Percentiles rank a stretch among this genome's conserved stretches.
These are phyloP conservation scores for Pichia cabralensis DNA, from an alignment of 805 yeast species.

Conservation along the genomic window DNA sequence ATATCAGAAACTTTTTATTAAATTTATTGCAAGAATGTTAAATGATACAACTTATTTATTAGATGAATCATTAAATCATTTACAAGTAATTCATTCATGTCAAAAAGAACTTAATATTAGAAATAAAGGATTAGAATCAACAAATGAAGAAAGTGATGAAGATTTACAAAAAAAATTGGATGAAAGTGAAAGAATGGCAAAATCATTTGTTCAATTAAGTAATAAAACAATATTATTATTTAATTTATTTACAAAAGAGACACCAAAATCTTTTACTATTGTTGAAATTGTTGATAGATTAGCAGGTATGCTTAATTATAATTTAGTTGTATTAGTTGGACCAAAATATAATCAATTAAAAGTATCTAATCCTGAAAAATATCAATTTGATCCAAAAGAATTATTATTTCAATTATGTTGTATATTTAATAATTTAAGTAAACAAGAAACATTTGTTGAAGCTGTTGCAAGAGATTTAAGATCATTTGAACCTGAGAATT, in stretches of 20 bases:
- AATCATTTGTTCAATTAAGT: conserved; percentile 71
- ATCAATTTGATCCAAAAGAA: conserved; percentile 71
- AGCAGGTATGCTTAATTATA: conserved; percentile 93
- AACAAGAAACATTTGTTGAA: conserved; percentile 52
- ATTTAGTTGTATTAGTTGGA: conserved; percentile 86
- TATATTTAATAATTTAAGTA: conserved; percentile 64
- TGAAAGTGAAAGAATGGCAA: conserved; percentile 66
- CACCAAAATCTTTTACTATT: conserved; percentile 76
- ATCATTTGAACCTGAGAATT: conserved; percentile 62
- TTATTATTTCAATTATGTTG: conserved; percentile 61
- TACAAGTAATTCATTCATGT: conserved; percentile 65
- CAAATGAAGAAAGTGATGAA: conserved; percentile 44
- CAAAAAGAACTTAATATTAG: conserved; percentile 56
- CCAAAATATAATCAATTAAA: conserved; percentile 86
- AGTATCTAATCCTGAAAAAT: conserved; percentile 74
- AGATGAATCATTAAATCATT: conserved; percentile 80
- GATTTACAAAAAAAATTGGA: conserved; percentile 50
- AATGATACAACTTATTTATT: conserved; percentile 87
- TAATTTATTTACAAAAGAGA: conserved; percentile 72
- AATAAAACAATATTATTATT: conserved; percentile 75
- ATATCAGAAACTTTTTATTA: conserved; percentile 75
- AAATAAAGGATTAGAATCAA: conserved; percentile 24
- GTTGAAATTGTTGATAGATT: conserved; percentile 88
- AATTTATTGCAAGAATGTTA: conserved; percentile 89
- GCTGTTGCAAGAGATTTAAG: conserved; percentile 91